Evolutionary conservation across 1,284 basidiomycete species (phyloP).

Genomic region (Ceratobasidium papillatum): DNA sequence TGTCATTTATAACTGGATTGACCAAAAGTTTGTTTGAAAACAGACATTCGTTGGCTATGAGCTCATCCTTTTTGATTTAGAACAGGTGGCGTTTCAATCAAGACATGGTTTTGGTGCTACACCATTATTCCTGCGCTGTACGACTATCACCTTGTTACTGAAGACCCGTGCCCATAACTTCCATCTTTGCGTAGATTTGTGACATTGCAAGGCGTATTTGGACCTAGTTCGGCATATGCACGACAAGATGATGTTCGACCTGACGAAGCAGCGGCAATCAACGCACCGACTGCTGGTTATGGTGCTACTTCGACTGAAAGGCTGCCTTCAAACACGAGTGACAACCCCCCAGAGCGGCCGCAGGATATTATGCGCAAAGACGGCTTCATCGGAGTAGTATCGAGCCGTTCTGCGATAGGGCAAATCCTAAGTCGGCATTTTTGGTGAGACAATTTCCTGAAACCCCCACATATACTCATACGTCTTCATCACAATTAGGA

Average conservation of each 20-base stretch:
- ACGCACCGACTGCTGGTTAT: background rate
- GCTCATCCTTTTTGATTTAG: background rate
- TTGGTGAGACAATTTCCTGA: constrained; percentile 45
- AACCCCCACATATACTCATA: background rate
- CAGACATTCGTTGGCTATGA: background rate
- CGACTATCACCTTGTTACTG: constrained; percentile 39
- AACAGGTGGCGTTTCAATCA: constrained; percentile 44
- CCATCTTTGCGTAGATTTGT: constrained; percentile 47
- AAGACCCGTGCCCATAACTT: background rate
- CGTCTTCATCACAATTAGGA: constrained; percentile 29
- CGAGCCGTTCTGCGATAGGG: constrained; percentile 47
- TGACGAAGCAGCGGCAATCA: background rate
- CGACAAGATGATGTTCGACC: constrained; percentile 24
- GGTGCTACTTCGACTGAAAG: constrained; percentile 3
- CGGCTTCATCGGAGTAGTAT: constrained; percentile 51
- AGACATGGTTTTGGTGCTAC: constrained; percentile 53
- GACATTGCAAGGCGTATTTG: constrained; percentile 51
- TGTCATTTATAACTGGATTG: constrained; percentile 50
- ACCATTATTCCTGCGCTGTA: constrained; percentile 51
- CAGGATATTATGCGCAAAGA: constrained; percentile 47
- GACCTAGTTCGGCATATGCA: constrained; percentile 46
- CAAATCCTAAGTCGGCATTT: constrained; percentile 54
- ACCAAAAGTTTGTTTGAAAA: constrained; percentile 40
- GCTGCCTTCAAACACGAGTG: constrained; percentile 2
- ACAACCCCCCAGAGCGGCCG: background rate